Evolutionary conservation across 2,329 filamentous ascomycete species (phyloP).

Genomic region (Massarina eburnea): DNA sequence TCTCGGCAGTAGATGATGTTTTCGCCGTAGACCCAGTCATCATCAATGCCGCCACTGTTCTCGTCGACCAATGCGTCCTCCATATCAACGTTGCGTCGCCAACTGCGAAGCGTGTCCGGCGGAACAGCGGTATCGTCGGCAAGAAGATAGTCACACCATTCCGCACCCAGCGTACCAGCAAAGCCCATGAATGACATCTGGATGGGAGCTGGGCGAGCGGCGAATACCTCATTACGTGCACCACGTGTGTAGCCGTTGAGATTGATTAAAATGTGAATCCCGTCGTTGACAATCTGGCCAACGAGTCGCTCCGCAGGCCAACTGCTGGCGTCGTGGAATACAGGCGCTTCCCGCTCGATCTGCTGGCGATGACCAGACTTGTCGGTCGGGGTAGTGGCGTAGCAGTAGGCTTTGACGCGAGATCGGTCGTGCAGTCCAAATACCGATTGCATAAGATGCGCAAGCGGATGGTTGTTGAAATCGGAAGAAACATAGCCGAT

Average conservation of each 20-base stretch:
- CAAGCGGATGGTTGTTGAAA: conserved; percentile 97
- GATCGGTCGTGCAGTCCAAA: conserved; percentile 82
- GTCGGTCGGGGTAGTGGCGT: conserved; percentile 91
- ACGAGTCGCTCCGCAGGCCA: conserved; percentile 87
- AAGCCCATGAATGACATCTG: conserved; percentile 99
- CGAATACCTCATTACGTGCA: conserved; percentile 96
- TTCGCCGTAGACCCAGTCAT: conserved; percentile 93
- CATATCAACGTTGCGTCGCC: conserved; percentile 72
- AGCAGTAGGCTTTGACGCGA: conserved; percentile 84
- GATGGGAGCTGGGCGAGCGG: conserved; percentile 87
- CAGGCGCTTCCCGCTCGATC: conserved; percentile 88
- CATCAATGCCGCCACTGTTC: conserved; percentile 68
- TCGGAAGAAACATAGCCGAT: conserved; percentile 97
- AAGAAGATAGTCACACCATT: conserved; percentile 98
- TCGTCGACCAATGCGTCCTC: conserved; percentile 65
- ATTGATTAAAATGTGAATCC: conserved; percentile 93
- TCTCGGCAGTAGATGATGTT: conserved; percentile 94
- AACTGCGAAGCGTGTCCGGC: conserved; percentile 75
- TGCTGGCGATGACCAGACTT: conserved; percentile 85
- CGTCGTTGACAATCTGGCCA: conserved; percentile 80
- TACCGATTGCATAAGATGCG: conserved; percentile 97
- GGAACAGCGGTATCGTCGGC: conserved; percentile 89
- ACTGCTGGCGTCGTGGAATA: conserved; percentile 83
- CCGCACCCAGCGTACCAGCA: conserved; percentile 89
- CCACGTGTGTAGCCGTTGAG: conserved; percentile 97